These are phyloP conservation scores for Exserohilum turcica DNA, from an alignment of 2,329 filamentous ascomycete genomes.

Conservation along the genomic window DNA sequence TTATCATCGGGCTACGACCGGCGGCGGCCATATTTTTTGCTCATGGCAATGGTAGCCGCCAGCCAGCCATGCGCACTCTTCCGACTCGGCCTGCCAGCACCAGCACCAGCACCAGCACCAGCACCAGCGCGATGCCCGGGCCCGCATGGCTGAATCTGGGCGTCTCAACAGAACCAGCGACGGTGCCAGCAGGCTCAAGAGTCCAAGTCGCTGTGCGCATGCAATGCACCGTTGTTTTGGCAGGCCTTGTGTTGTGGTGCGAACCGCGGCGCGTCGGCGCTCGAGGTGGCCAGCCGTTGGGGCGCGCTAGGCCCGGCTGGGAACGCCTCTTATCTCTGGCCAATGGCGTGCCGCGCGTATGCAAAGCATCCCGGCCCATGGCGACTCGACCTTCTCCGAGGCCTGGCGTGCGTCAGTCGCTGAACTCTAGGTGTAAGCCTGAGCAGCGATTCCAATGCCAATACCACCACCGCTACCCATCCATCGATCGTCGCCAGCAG, in stretches of 20 bases:
- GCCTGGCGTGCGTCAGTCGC: constrained; percentile 13
- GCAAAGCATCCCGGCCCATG: constrained; percentile 8
- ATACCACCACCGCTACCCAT: no score
- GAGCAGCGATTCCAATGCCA: no score
- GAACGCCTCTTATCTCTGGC: constrained; percentile 32
- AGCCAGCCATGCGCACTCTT: not conserved
- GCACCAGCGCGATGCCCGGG: no score
- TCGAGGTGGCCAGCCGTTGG: constrained; percentile 14
- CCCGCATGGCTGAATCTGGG: no score
- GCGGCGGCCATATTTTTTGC: constrained; percentile 14
- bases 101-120: no score
- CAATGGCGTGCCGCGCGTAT: constrained; percentile 22
- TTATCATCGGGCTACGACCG: constrained; percentile 15
- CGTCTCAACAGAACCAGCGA: not conserved
- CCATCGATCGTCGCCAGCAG: not conserved
- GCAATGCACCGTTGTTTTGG: not conserved
- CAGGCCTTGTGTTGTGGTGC: not conserved
- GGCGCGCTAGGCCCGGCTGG: constrained; percentile 16
- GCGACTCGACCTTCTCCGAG: constrained; percentile 15
- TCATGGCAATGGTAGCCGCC: constrained; percentile 9
- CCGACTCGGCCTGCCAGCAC: not conserved
- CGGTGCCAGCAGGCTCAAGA: no score
- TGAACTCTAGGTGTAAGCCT: constrained; percentile 1
- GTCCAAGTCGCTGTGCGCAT: no score
- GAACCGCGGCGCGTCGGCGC: not conserved